These are phyloP conservation scores for Celoporthe dispersa DNA, from an alignment of 2,329 filamentous ascomycete species.

Conservation along the genomic window DNA sequence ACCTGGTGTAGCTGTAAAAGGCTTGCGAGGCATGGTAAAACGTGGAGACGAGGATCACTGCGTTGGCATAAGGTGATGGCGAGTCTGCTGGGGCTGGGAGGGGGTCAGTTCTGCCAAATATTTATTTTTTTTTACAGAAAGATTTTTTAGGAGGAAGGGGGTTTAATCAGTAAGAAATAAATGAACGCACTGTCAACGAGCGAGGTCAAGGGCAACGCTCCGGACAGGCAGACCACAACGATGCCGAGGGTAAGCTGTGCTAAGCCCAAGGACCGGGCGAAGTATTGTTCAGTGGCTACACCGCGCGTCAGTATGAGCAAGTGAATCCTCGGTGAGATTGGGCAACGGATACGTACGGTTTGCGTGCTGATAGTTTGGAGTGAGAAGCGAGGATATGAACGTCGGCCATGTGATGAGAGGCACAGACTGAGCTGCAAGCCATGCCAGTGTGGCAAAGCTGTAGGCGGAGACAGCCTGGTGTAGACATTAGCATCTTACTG, in stretches of 20 bases:
- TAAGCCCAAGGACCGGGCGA: conserved; percentile 72
- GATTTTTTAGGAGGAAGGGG: too few relatives aligned
- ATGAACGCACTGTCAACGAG: conserved; percentile 42
- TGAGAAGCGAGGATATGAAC: conserved; percentile 51
- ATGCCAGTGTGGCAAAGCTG: conserved; percentile 55
- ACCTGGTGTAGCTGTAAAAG: conserved; percentile 72
- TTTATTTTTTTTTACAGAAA: too few relatives aligned
- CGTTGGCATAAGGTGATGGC: conserved; percentile 66
- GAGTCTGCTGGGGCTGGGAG: conserved; percentile 41
- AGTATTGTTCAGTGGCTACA: conserved; percentile 70
- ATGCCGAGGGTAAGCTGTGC: conserved; percentile 67
- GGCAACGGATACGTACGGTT: conserved; percentile 37
- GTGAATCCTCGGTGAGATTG: background rate
- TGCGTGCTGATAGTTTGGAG: conserved; percentile 37
- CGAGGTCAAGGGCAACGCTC: conserved; percentile 68
- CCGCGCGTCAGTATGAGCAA: background rate
- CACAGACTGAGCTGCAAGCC: conserved; percentile 53
- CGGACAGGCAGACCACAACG: conserved; percentile 70
- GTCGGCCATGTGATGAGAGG: conserved; percentile 54
- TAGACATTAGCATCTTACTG: background rate
- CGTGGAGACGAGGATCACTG: conserved; percentile 68
- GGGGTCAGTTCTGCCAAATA: conserved; percentile 9
- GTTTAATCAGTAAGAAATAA: too few relatives aligned
- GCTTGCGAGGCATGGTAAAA: conserved; percentile 67
- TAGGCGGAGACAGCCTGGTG: conserved; percentile 54